Conservation (phyloP, 2,329 filamentous ascomycete genomes). For the Elsinoe necatrix region DNA sequence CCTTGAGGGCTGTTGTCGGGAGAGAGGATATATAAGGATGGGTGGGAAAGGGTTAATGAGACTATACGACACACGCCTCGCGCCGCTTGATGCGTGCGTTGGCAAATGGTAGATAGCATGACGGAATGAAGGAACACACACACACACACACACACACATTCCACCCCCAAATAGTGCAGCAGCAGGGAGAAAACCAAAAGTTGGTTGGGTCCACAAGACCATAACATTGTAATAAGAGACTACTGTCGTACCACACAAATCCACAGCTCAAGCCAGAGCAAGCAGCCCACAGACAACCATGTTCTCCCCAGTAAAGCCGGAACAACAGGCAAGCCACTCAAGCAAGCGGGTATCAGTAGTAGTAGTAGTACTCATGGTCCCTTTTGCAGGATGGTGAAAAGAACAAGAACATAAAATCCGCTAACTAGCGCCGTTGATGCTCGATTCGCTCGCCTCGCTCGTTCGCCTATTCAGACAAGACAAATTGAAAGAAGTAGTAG, state of each 20-base stretch:
- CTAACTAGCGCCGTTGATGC: background rate
- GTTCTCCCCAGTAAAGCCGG: too few species aligned
- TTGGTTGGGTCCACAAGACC: too few species aligned
- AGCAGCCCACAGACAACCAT: background rate
- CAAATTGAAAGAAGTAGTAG: conserved; percentile 1
- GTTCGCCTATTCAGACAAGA: background rate
- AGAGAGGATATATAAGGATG: background rate
- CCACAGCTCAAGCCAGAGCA: background rate
- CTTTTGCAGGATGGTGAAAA: background rate
- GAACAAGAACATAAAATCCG: background rate
- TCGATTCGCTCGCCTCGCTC: background rate
- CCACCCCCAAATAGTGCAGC: too few species aligned
- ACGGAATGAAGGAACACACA: background rate
- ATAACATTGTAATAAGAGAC: background rate
- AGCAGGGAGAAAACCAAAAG: too few species aligned
- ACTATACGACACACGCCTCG: background rate
- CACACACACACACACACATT: too few species aligned
- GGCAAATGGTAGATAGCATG: background rate
- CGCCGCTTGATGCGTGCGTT: background rate
- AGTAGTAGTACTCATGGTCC: background rate
- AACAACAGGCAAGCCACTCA: background rate
- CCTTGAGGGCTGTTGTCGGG: background rate
- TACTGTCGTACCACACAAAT: too few species aligned
- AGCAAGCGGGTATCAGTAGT: background rate
- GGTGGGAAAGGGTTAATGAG: background rate